Evolutionary conservation across 2,329 filamentous ascomycete species (phyloP), one percentile per base, ranked within the genome.

Genomic region (Clathrospora elynae): DNA sequence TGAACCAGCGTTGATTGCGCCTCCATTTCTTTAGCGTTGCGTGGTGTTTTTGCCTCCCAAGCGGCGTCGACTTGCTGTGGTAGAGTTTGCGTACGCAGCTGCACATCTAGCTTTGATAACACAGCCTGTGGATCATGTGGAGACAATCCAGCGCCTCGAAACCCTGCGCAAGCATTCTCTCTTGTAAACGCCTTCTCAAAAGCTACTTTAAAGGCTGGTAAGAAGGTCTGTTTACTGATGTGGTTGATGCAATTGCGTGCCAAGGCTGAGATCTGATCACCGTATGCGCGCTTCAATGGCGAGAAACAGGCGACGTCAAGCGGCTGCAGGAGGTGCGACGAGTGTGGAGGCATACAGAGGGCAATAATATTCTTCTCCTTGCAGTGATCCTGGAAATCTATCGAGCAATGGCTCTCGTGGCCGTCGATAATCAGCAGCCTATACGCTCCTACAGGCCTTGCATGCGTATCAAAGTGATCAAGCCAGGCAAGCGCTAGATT

Each of bases 271-370:
- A 73, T 59, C 38, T 61, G 12, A 23, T 53, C 30, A 24, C 63
- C 31, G 42, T 73, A 71, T 38, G 46, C 47, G 9, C 35, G 30
- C 51, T 72, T 73, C 10, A 73, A 53, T 12, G 61, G 53, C 35
- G 55, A 40, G 55, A 74, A 74, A 51, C 57, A 68, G 14, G 57
- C 58, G 29, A 73, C 52, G 64, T 74, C 59, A 35, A 74, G 66
- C 34, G 66, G 70, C 53, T 75, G 60, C 13, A 71, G 62, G 11
- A 71, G 35, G 56, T 73, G 55, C 42, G 64, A 74, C 19, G 55
- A 68, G 50, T 72, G 53, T 10, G 57, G 5, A 38, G 62, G 66
- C n/a, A n/a, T n/a, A n/a, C n/a, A n/a, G n/a, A n/a, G n/a, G n/a
- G n/a, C n/a, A n/a, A n/a, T n/a, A n/a, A 29, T 29, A 5, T 29